Percentiles rank a stretch among this genome's conserved stretches.
Evolutionary conservation across 306 rosid genomes (phyloP).

Genomic region (Neltuma alba): DNA sequence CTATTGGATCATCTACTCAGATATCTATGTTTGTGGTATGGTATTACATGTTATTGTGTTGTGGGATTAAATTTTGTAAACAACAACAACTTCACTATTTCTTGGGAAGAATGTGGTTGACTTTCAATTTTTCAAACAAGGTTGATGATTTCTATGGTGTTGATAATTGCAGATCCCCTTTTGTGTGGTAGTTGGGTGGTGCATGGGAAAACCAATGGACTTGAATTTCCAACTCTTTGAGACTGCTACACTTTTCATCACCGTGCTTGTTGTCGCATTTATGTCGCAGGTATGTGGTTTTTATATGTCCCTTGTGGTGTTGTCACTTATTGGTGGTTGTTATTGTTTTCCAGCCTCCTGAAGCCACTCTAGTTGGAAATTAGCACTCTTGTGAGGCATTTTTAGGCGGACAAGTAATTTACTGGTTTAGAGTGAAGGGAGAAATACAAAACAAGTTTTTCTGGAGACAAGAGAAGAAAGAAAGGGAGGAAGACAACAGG

Average conservation of each 20-base stretch:
- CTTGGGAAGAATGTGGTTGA: conserved; percentile 8
- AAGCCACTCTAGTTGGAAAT: background rate
- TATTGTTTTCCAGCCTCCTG: conserved; percentile 11
- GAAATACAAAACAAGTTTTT: background rate
- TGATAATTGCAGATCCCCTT: conserved; percentile 69
- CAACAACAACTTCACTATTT: conserved; percentile 6
- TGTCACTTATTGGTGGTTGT: conserved; percentile 1
- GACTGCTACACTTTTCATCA: conserved; percentile 90
- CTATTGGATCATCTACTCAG: conserved; percentile 89
- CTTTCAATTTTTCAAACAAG: background rate
- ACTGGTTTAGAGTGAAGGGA: background rate
- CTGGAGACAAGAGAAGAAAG: background rate
- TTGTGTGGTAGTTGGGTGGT: conserved; percentile 94
- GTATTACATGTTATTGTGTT: conserved; percentile 33
- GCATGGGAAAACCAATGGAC: conserved; percentile 90
- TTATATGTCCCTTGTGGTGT: conserved; percentile 1
- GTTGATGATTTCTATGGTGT: conserved; percentile 36
- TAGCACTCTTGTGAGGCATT: background rate
- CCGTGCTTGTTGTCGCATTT: conserved; percentile 92
- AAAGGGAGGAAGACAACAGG: background rate
- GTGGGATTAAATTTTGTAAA: conserved; percentile 9
- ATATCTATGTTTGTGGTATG: conserved; percentile 96
- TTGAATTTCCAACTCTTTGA: conserved; percentile 93
- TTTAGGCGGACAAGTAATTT: background rate
- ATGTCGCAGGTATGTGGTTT: conserved; percentile 80